Base-by-base conservation (phyloP, 352 stramenopile genomes). In the Elongisporangium anandrum region DNA sequence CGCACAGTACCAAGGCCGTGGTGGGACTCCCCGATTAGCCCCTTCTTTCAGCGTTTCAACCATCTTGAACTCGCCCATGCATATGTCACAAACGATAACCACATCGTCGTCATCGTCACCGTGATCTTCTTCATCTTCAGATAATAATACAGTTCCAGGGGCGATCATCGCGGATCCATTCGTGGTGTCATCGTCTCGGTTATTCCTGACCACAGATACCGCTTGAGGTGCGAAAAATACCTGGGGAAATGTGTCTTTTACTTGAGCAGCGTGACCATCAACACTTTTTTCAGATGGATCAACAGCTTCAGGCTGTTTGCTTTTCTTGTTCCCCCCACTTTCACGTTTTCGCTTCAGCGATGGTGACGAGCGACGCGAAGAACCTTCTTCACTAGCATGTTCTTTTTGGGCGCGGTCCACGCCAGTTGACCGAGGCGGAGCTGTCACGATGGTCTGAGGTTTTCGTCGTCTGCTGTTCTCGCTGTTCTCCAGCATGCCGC, bases 21-120 rank as follows among this genome's bases (percentile, higher is more conserved):
- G 77, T 10, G 81, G 80, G 3, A 81, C 61, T 15, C 70, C 74
- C 17, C 34, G 34, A 45, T 12, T 45, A 9, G 34, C 34, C 17
- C 34, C 34, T 17, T 45, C 34, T 45, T 45, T 45, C 0, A 92
- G 39, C 0, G 88, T 68, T 19, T 92, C 79, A 17, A 73, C 54
- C 80, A 91, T 81, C 34, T 83, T 79, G 57, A 90, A 91, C 58
- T 92, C 85, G 15, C 67, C 66, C 22, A 88, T 79, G 63, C 85
- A 93, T 15, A 88, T 79, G 52, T 92, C 85, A 47, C 84, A 92
- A n/a, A 92, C 63, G 19, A 93, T 84, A 23, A 92, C 70, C 1
- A 57, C 54, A 45, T 84, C 68, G 19, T 71, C 67, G 17, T 67
- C 72, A 64, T 83, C 71, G 34, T 65, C 66, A n/a, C 68, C 66